Conservation (phyloP, 1,139 yeast genomes). For the Pneumocystis wakefieldiae region DNA sequence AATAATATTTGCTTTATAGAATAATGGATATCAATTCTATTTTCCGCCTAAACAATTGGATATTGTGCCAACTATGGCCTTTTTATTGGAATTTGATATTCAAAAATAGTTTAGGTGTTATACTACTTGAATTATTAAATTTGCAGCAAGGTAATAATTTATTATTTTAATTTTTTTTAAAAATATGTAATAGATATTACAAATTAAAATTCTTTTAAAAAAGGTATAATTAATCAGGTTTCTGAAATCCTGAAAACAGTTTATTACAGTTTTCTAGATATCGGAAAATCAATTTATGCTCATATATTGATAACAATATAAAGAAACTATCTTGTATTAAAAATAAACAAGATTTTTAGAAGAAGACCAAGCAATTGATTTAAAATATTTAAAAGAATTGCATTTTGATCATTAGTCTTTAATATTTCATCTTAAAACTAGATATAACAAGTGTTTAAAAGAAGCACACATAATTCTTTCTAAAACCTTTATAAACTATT, state of each 20-base stretch:
- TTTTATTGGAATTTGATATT: constrained; percentile 60
- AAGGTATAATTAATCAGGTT: neutral
- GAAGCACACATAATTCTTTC: constrained; percentile 43
- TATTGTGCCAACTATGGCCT: constrained; percentile 69
- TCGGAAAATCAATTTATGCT: neutral
- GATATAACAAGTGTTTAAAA: constrained; percentile 30
- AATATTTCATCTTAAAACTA: constrained; percentile 1
- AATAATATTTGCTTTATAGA: constrained; percentile 12
- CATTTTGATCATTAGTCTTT: neutral
- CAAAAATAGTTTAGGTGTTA: constrained; percentile 72
- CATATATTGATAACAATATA: neutral
- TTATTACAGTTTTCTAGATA: neutral
- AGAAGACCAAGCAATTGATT: neutral
- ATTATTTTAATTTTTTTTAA: constrained; percentile 39
- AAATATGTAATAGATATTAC: constrained; percentile 37
- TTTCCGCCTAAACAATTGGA: constrained; percentile 65
- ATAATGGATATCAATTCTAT: constrained; percentile 30
- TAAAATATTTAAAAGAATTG: neutral
- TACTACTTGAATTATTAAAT: constrained; percentile 36
- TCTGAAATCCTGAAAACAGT: neutral
- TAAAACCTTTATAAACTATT: constrained; percentile 58
- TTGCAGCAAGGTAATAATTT: constrained; percentile 21
- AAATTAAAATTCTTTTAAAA: neutral
- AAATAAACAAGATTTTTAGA: neutral
- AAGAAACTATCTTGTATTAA: neutral